Evolutionary conservation across 371 early-diverging fungal species (phyloP).

Genomic region (Synchytrium microbalum): DNA sequence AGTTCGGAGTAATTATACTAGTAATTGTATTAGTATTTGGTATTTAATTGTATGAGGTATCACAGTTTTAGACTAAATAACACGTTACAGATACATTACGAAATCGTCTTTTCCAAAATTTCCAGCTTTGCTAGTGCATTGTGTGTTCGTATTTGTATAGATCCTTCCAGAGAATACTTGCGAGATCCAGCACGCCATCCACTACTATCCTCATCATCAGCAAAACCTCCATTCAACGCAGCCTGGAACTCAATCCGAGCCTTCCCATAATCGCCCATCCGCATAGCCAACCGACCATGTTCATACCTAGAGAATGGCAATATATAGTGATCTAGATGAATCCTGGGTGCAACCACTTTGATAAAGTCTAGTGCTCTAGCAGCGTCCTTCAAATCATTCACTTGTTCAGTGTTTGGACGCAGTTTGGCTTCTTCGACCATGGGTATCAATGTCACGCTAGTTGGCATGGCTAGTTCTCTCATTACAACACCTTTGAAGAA

Average conservation of each 20-base stretch:
- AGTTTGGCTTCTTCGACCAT: constrained; percentile 8
- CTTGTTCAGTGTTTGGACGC: not conserved
- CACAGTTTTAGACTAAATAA: too few species aligned
- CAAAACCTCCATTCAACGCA: constrained; percentile 27
- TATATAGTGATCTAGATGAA: constrained; percentile 52
- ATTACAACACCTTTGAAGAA: constrained; percentile 48
- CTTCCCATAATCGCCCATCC: constrained; percentile 38
- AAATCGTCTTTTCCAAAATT: too few species aligned
- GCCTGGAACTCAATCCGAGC: constrained; percentile 46
- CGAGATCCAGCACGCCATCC: constrained; percentile 4
- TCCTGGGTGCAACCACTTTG: constrained; percentile 16
- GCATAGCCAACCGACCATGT: constrained; percentile 46
- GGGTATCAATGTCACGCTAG: constrained; percentile 6
- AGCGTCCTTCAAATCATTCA: not conserved
- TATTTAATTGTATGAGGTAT: too few species aligned
- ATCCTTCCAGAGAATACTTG: constrained; percentile 26
- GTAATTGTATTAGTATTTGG: too few species aligned
- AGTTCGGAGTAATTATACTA: too few species aligned
- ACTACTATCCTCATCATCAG: constrained; percentile 23
- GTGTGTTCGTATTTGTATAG: constrained; percentile 26
- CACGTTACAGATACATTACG: too few species aligned
- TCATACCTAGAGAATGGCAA: constrained; percentile 52
- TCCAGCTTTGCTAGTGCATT: constrained; percentile 28
- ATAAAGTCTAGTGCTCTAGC: not conserved
- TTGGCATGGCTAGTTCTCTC: constrained; percentile 38